phyloP scores from a whole-genome alignment of 1,284 basidiomycete species.

The Rhodotorula mucilaginosa region DNA sequence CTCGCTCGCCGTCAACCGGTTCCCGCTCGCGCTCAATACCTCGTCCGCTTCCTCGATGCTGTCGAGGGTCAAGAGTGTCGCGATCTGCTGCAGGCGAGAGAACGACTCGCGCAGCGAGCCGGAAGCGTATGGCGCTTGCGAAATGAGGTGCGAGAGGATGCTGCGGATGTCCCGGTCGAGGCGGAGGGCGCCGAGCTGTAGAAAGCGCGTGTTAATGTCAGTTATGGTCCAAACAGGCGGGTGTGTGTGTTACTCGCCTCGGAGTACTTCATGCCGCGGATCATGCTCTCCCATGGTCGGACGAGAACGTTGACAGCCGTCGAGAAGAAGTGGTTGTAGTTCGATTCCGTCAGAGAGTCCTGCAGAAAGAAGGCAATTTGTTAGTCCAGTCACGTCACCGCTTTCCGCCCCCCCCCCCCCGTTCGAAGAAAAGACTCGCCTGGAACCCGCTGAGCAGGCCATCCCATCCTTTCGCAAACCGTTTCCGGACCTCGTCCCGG shows the following conservation, averaged over 20 bases:
- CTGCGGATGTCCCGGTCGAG: slow-evolving; percentile 91
- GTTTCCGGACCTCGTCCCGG: slow-evolving; percentile 77
- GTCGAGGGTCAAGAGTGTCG: slow-evolving; percentile 86
- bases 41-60: slow-evolving; percentile 39
- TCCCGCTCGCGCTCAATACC: slow-evolving; percentile 35
- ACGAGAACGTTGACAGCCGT: slow-evolving; percentile 81
- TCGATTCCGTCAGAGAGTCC: slow-evolving; percentile 80
- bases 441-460: slow-evolving; percentile 76
- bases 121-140: slow-evolving; percentile 74
- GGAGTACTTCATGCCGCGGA: slow-evolving; percentile 76
- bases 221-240: background rate
- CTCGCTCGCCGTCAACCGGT: slow-evolving; percentile 35
- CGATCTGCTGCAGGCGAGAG: slow-evolving; percentile 84
- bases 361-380: slow-evolving; percentile 45
- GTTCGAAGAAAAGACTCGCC: slow-evolving; percentile 53
- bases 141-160: slow-evolving; percentile 75
- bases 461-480: slow-evolving; percentile 83
- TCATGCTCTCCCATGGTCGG: slow-evolving; percentile 87
- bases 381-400: background rate
- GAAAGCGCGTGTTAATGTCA: background rate
- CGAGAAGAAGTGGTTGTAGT: slow-evolving; percentile 80
- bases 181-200: slow-evolving; percentile 87
- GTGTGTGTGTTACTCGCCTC: slow-evolving; percentile 59
- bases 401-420: no score
- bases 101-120: slow-evolving; percentile 84